These are phyloP conservation scores for Tulasnella sp. DNA, from an alignment of 768 basidiomycete genomes.

Conservation along the genomic window DNA sequence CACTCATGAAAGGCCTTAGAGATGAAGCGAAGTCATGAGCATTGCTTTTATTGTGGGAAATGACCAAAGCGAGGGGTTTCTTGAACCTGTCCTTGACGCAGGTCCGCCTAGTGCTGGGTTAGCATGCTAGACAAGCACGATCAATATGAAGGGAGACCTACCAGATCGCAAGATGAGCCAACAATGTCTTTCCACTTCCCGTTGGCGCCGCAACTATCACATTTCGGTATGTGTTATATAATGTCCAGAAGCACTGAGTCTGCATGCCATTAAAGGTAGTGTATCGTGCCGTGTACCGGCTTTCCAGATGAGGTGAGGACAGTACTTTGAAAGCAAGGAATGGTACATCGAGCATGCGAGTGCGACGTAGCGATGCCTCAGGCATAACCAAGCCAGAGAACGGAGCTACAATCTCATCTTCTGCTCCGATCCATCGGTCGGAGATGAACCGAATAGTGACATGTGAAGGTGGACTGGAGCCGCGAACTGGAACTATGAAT, in stretches of 20 bases:
- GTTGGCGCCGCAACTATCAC: conserved; percentile 65
- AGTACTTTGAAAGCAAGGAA: conserved; percentile 50
- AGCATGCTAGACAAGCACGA: neutral
- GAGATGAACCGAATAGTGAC: conserved; percentile 71
- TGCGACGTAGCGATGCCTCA: conserved; percentile 38
- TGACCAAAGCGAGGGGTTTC: conserved; percentile 49
- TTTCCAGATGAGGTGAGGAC: conserved; percentile 34
- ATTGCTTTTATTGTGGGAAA: conserved; percentile 45
- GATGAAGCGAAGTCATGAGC: conserved; percentile 40
- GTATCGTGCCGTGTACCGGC: conserved; percentile 34
- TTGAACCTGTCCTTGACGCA: neutral
- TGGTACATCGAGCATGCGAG: conserved; percentile 56
- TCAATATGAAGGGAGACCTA: conserved; percentile 28
- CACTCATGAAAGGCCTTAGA: conserved; percentile 30
- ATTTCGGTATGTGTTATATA: conserved; percentile 53
- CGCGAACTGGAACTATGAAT: conserved; percentile 67
- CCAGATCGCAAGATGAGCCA: conserved; percentile 63
- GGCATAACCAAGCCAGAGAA: conserved; percentile 73
- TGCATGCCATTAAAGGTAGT: conserved; percentile 71
- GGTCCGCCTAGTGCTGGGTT: neutral
- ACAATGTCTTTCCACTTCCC: conserved; percentile 64
- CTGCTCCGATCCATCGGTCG: conserved; percentile 88
- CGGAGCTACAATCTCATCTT: conserved; percentile 52
- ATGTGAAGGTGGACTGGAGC: conserved; percentile 43
- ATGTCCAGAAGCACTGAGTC: conserved; percentile 77